A percentile compares a stretch with the other conserved stretches of the same genome.
phyloP scores from a whole-genome alignment of 202 grass and related monocot species.

The Schoenoplectus tabernaemontani region DNA sequence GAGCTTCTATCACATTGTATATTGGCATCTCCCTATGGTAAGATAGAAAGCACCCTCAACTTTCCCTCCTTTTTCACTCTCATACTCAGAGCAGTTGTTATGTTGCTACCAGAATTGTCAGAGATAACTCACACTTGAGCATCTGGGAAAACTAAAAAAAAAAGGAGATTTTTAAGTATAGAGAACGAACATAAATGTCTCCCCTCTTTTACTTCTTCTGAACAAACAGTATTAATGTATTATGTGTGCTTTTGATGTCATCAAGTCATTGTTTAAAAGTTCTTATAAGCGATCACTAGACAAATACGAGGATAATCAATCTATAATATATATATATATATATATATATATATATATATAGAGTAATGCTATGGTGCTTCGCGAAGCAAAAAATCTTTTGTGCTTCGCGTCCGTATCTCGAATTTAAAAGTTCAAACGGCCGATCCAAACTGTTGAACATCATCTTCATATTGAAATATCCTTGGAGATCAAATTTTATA shows the following conservation, averaged over 20 bases:
- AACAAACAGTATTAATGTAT: neutral
- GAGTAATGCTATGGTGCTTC: no score
- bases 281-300: neutral
- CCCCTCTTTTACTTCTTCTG: neutral
- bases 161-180: constrained; percentile 26
- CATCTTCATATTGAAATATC: no score
- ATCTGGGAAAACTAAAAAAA: neutral
- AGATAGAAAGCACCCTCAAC: constrained; percentile 48
- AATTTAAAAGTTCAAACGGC: no score
- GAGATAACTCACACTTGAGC: neutral
- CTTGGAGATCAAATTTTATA: no score
- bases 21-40: constrained; percentile 1
- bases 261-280: neutral
- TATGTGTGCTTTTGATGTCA: neutral
- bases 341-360: no score
- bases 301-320: no score
- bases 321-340: no score
- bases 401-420: no score
- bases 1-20: neutral
- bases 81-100: constrained; percentile 16
- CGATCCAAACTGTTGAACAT: no score
- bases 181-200: neutral
- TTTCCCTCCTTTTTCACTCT: constrained; percentile 30
- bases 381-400: no score
- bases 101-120: constrained; percentile 2